Base-by-base conservation (phyloP, 257 asterid species). In the Agastache rugosa region DNA sequence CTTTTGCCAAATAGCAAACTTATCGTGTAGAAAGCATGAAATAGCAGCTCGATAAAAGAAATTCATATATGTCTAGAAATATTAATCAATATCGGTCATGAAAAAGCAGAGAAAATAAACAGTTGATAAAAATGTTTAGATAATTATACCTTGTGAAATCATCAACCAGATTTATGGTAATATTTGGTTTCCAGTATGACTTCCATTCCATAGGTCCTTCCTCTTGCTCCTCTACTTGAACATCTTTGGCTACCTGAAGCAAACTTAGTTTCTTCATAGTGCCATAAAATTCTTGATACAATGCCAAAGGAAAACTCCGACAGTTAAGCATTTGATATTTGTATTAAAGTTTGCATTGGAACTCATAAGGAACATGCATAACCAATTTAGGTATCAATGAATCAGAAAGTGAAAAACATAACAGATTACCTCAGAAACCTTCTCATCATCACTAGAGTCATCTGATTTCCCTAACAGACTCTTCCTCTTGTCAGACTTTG, bases 151-250 rank as follows among this genome's bases (percentile, higher is more conserved):
- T 80, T 7, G 99, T 89, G 81, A 94, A 92, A 88, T 94, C 99
- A 78, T 94, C 99, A 16, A 89, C 96, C 83, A 94, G 89, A 83
- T 90, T 94, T 83, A 94, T 86, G 63, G 99, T 92, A 65, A 94
- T 73, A 83, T 94, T 94, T 45, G 99, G 95, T 77, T 87, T 94
- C 98, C 97, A 94, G 77, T 89, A 92, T 78, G 99, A 85, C 54
- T 71, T 82, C 99, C 99, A 94, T 75, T 85, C 97, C 72, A 78
- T 82, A 4, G 93, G 91, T 37, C 78, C 90, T 8, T 81, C 92
- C 74, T 75, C 96, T 82, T 87, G 87, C 42, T 75, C 79, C 67
- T 90, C 97, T 78, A 65, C 85, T 62, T 79, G 80, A 63, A 69
- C 82, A 61, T 81, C 91, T 79, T 86, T 85, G 67, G 58, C 75